These are phyloP conservation scores for Nannochloropsis granulata DNA, from an alignment of 108 stramenopile species.

Conservation along the genomic window DNA sequence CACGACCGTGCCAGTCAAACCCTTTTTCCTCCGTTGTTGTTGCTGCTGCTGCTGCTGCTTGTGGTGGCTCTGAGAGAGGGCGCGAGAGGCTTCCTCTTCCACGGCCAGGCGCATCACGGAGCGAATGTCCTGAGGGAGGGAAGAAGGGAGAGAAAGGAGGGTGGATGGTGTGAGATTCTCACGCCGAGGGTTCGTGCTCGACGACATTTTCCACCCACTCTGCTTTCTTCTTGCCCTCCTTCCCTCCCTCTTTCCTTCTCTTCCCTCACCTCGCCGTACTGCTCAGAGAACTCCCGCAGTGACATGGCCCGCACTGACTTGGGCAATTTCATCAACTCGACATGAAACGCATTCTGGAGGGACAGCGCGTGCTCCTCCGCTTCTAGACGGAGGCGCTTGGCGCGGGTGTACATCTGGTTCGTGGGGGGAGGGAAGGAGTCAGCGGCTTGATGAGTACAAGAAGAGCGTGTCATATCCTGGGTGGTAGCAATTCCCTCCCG, in stretches of 20 bases:
- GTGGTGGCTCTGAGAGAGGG: background rate
- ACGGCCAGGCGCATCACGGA: background rate
- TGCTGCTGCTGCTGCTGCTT: background rate
- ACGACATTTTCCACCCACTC: too few species aligned
- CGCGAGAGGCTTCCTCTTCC: background rate
- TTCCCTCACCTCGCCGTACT: background rate
- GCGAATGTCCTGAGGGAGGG: background rate
- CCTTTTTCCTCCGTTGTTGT: background rate
- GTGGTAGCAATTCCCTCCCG: background rate
- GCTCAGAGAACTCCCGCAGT: background rate
- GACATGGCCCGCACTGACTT: background rate
- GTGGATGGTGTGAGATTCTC: background rate
- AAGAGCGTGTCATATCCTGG: background rate
- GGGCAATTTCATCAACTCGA: background rate
- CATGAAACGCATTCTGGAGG: background rate
- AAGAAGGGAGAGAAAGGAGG: background rate
- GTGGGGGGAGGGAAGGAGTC: background rate
- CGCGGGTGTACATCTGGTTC: background rate
- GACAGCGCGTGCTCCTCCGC: background rate
- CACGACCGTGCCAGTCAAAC: background rate
- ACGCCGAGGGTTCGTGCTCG: too few species aligned
- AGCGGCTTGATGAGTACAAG: background rate
- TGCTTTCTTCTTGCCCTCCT: too few species aligned
- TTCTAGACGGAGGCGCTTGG: background rate
- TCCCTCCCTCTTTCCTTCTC: too few species aligned